Evolutionary conservation across 805 yeast genomes (phyloP).

Genomic region (Tetrapisispora fleetii): DNA sequence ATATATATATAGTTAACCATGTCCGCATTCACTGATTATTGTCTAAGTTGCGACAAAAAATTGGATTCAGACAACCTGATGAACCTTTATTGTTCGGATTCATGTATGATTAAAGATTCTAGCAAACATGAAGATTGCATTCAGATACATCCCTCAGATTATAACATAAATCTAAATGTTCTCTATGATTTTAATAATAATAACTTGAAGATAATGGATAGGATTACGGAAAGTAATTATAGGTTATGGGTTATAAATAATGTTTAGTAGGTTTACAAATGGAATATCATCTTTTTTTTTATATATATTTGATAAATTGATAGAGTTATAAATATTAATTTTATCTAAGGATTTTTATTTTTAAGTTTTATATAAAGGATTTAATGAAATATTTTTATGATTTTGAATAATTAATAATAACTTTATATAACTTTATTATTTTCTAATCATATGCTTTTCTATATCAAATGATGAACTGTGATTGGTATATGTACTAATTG

Average conservation of each 20-base stretch:
- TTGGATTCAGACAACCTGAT: background rate
- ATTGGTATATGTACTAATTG: background rate
- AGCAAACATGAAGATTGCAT: background rate
- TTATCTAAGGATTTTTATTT: too few relatives aligned
- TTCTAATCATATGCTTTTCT: background rate
- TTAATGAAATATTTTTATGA: background rate
- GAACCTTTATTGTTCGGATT: background rate
- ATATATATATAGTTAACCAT: background rate
- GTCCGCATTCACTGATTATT: constrained; percentile 2
- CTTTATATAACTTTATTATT: background rate
- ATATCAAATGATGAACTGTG: background rate
- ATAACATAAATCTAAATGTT: background rate
- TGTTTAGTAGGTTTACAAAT: background rate
- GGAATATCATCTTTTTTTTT: background rate
- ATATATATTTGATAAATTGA: background rate
- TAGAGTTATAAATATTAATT: background rate
- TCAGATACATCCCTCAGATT: background rate
- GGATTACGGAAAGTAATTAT: constrained; percentile 1
- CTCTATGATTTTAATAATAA: background rate
- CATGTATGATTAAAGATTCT: background rate
- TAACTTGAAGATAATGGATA: background rate
- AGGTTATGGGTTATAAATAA: constrained; percentile 1
- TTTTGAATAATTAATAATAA: too few relatives aligned
- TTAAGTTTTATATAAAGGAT: background rate
- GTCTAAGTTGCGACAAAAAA: background rate